Evolutionary conservation across 1,284 basidiomycete genomes (phyloP).

Genomic region (Ustilago bromivora): DNA sequence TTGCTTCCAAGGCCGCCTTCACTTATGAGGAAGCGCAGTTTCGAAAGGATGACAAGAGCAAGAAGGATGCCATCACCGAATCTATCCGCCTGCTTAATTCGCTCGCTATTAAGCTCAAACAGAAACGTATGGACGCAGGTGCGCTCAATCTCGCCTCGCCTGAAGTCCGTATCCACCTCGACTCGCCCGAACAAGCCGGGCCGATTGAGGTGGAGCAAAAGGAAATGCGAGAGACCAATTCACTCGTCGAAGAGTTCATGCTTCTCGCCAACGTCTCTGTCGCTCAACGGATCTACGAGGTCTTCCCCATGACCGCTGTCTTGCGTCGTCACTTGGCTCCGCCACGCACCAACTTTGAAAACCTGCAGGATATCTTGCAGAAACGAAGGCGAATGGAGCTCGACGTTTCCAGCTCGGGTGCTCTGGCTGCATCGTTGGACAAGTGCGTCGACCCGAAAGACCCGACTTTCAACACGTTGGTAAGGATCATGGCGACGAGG

Average conservation of each 20-base stretch:
- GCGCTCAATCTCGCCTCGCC: slow-evolving; percentile 97
- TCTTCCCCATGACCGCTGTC: slow-evolving; percentile 95
- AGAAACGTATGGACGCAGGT: slow-evolving; percentile 88
- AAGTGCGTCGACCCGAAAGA: slow-evolving; percentile 78
- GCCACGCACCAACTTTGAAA: slow-evolving; percentile 93
- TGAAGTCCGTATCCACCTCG: slow-evolving; percentile 93
- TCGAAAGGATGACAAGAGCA: slow-evolving; percentile 86
- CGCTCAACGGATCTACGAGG: slow-evolving; percentile 89
- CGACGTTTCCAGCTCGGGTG: slow-evolving; percentile 90
- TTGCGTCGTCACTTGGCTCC: slow-evolving; percentile 93
- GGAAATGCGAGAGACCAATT: slow-evolving; percentile 91
- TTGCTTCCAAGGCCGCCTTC: slow-evolving; percentile 95
- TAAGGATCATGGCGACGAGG: slow-evolving; percentile 98
- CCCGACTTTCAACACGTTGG: slow-evolving; percentile 90
- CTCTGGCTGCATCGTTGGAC: slow-evolving; percentile 90
- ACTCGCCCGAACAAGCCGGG: slow-evolving; percentile 89
- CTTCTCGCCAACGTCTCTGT: slow-evolving; percentile 96
- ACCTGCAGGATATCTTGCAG: slow-evolving; percentile 88
- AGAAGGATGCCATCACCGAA: slow-evolving; percentile 84
- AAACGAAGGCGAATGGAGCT: slow-evolving; percentile 88
- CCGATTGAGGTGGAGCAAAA: slow-evolving; percentile 99
- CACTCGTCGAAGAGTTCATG: slow-evolving; percentile 99
- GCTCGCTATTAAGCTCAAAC: slow-evolving; percentile 87
- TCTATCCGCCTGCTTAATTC: slow-evolving; percentile 90
- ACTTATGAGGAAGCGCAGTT: slow-evolving; percentile 97